phyloP scores from a whole-genome alignment of 2,329 filamentous ascomycete genomes.

The Hypoxylon rubiginosum region DNA sequence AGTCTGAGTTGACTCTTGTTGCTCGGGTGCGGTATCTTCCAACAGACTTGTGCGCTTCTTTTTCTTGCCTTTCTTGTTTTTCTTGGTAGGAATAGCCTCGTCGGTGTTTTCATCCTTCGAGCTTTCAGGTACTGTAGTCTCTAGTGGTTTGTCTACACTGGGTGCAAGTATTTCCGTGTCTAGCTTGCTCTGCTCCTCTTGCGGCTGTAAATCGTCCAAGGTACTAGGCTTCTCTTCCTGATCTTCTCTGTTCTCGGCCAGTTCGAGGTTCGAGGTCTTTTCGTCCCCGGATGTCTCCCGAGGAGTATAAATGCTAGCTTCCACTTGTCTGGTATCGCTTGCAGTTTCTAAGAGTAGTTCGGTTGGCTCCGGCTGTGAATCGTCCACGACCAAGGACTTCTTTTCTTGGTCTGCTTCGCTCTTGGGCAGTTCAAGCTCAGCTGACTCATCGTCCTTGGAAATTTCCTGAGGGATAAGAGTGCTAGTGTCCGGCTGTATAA shows the following conservation, averaged over 20 bases:
- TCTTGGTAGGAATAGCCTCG: slow-evolving; percentile 33
- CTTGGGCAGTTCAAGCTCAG: not conserved
- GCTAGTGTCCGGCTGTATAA: not conserved
- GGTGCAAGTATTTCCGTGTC: slow-evolving; percentile 13
- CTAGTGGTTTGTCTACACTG: slow-evolving; percentile 10
- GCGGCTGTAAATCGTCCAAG: slow-evolving; percentile 25
- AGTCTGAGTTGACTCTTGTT: slow-evolving; percentile 15
- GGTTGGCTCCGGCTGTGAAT: slow-evolving; percentile 1
- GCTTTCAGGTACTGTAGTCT: slow-evolving; percentile 10
- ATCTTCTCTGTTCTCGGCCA: slow-evolving; percentile 48
- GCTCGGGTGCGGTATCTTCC: slow-evolving; percentile 19
- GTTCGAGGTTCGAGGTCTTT: slow-evolving; percentile 30
- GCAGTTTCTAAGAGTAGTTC: slow-evolving; percentile 15
- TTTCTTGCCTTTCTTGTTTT: slow-evolving; percentile 53
- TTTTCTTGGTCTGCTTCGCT: not conserved
- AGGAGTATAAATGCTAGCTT: slow-evolving; percentile 24
- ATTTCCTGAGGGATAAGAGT: not conserved
- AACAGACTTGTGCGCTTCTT: slow-evolving; percentile 34
- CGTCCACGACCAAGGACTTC: not conserved
- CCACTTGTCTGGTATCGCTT: slow-evolving; percentile 25
- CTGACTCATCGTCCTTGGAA: slow-evolving; percentile 23
- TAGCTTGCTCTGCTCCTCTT: slow-evolving; percentile 15
- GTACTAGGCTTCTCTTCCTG: slow-evolving; percentile 46
- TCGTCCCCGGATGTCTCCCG: slow-evolving; percentile 34
- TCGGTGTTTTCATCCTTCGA: slow-evolving; percentile 26